Conservation (phyloP, 2,329 filamentous ascomycete species). For the Cordyceps cicadae region DNA sequence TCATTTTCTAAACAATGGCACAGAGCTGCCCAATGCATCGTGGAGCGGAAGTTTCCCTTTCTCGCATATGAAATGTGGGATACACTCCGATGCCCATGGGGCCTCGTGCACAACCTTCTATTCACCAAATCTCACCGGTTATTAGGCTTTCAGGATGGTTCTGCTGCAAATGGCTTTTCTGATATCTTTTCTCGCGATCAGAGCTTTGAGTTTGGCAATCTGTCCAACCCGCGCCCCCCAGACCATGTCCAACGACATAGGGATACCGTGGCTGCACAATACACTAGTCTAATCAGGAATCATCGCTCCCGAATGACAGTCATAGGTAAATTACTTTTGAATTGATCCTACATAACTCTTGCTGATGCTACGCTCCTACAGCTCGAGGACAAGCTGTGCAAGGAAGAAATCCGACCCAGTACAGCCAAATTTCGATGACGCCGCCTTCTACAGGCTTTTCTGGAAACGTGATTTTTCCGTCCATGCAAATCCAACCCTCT, state of each 20-base stretch:
- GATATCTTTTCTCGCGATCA: slow-evolving; percentile 20
- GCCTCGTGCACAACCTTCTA: slow-evolving; percentile 18
- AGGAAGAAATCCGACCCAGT: neutral
- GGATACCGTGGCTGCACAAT: neutral
- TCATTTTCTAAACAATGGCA: slow-evolving; percentile 19
- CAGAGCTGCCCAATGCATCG: slow-evolving; percentile 10
- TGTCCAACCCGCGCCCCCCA: neutral
- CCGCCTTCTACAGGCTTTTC: neutral
- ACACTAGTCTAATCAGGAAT: neutral
- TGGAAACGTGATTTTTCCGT: too few species aligned
- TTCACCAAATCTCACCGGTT: slow-evolving; percentile 23
- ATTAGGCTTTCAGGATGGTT: slow-evolving; percentile 19
- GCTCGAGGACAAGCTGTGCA: neutral
- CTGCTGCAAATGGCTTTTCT: slow-evolving; percentile 14
- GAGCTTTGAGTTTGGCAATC: slow-evolving; percentile 15
- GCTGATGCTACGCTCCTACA: neutral
- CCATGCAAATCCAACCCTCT: neutral
- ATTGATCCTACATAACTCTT: too few species aligned
- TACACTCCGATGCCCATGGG: slow-evolving; percentile 20
- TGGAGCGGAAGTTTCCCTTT: slow-evolving; percentile 20
- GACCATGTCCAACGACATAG: neutral
- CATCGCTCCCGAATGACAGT: neutral
- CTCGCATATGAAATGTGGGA: slow-evolving; percentile 20
- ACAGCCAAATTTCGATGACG: neutral
- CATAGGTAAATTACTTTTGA: neutral